Evolutionary conservation across 345 rosid species (phyloP).

Genomic region (Luvunga scandens): DNA sequence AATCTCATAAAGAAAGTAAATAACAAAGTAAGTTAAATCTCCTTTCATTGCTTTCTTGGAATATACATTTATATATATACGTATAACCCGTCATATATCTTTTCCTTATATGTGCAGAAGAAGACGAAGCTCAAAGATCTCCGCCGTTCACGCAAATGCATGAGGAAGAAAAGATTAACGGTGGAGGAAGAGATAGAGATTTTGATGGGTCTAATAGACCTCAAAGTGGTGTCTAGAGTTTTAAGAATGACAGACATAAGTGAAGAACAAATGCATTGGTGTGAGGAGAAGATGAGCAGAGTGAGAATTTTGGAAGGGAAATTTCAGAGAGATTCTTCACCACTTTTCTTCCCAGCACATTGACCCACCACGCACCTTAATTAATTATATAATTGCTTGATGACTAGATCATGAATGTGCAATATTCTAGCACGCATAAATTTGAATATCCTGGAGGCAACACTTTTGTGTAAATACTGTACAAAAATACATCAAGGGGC

Average conservation of each 20-base stretch:
- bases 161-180: conserved; percentile 60
- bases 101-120: conserved; percentile 48
- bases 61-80: too few relatives aligned
- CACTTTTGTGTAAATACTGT: conserved; percentile 29
- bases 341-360: conserved; percentile 95
- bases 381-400: conserved; percentile 18
- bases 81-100: too few relatives aligned
- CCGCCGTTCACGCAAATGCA: conserved; percentile 61
- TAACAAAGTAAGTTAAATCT: conserved; percentile 52
- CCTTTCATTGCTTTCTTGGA: neutral
- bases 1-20: conserved; percentile 83
- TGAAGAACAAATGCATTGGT: conserved; percentile 89
- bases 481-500: conserved; percentile 2
- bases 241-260: conserved; percentile 66
- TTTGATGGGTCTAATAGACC: conserved; percentile 83
- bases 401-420: conserved; percentile 40
- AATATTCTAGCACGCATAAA: conserved; percentile 17
- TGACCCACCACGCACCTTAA: conserved; percentile 32
- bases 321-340: conserved; percentile 83
- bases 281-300: conserved; percentile 97
- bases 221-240: conserved; percentile 89
- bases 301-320: conserved; percentile 65
- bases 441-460: conserved; percentile 38
- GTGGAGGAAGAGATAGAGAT: conserved; percentile 85
- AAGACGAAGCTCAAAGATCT: conserved; percentile 79